Conservation (phyloP, 768 basidiomycete genomes). For the Chalciporus sphaerocephalus region DNA sequence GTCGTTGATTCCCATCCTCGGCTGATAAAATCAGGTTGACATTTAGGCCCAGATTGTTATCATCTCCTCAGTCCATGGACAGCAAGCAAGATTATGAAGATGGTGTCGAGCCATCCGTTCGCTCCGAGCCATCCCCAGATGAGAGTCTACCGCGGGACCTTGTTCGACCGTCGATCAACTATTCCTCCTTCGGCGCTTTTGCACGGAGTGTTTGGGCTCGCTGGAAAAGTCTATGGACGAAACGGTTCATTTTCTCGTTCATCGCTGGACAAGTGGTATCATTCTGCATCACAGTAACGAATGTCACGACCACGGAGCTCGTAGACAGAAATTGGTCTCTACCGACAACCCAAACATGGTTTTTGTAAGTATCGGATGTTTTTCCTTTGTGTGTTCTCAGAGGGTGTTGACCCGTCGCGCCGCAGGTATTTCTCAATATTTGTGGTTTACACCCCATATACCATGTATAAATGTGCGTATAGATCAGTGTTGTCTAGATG, state of each 20-base stretch:
- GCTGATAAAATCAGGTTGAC: slow-evolving; percentile 11
- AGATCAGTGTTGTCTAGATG: background rate
- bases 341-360: slow-evolving; percentile 79
- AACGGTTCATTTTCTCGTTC: slow-evolving; percentile 62
- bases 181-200: slow-evolving; percentile 56
- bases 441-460: slow-evolving; percentile 78
- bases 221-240: slow-evolving; percentile 76
- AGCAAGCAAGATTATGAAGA: slow-evolving; percentile 21
- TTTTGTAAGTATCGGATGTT: slow-evolving; percentile 52
- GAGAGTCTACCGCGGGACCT: background rate
- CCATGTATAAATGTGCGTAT: slow-evolving; percentile 75
- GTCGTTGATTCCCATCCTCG: slow-evolving; percentile 1
- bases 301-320: slow-evolving; percentile 80
- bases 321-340: slow-evolving; percentile 63
- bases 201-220: slow-evolving; percentile 48
- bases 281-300: slow-evolving; percentile 85
- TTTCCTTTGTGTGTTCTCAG: background rate
- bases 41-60: background rate
- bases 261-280: slow-evolving; percentile 81
- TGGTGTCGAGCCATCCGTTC: slow-evolving; percentile 2
- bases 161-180: slow-evolving; percentile 60
- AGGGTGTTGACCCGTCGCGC: background rate
- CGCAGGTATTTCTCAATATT: slow-evolving; percentile 75
- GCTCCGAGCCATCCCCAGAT: background rate
- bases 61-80: slow-evolving; percentile 17